Evolutionary conservation across 23 red algal genomes (phyloP).

Genomic region (Gracilaria domingensis): DNA sequence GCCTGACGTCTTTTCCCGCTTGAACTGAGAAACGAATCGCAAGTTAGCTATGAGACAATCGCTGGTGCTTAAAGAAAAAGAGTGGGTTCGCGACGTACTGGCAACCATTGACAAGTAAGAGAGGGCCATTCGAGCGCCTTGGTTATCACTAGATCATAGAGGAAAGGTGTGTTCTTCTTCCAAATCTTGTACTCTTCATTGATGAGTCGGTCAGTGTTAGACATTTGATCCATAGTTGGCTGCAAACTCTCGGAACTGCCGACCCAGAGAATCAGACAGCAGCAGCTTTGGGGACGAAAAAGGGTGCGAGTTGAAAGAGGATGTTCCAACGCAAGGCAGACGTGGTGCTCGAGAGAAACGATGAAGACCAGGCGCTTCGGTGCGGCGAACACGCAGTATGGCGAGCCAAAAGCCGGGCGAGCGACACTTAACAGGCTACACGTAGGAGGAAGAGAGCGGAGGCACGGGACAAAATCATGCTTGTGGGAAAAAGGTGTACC

Average conservation of each 20-base stretch:
- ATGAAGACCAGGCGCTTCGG: no score
- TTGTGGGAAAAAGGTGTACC: background rate
- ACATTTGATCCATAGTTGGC: slow-evolving; percentile 25
- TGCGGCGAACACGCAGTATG: no score
- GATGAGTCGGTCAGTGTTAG: slow-evolving; percentile 70
- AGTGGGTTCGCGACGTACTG: slow-evolving; percentile 38
- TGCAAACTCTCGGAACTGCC: background rate
- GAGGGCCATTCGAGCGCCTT: slow-evolving; percentile 99
- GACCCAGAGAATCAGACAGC: background rate
- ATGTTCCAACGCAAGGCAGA: background rate
- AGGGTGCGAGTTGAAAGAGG: background rate
- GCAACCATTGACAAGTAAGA: slow-evolving; percentile 97
- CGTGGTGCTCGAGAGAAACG: background rate
- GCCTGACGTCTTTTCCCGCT: slow-evolving; percentile 69
- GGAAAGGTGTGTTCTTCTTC: slow-evolving; percentile 99
- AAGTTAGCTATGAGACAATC: background rate
- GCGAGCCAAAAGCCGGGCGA: no score
- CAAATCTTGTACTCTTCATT: slow-evolving; percentile 99
- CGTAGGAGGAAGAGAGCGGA: background rate
- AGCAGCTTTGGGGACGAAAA: background rate
- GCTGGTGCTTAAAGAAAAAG: background rate
- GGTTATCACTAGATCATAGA: slow-evolving; percentile 94
- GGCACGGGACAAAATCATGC: no score
- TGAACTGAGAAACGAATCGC: slow-evolving; percentile 37
- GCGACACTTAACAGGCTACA: background rate